Percentiles rank a stretch among this genome's conserved stretches.
phyloP scores from a whole-genome alignment of 352 stramenopile species.

The Phytophthora foliorum region DNA sequence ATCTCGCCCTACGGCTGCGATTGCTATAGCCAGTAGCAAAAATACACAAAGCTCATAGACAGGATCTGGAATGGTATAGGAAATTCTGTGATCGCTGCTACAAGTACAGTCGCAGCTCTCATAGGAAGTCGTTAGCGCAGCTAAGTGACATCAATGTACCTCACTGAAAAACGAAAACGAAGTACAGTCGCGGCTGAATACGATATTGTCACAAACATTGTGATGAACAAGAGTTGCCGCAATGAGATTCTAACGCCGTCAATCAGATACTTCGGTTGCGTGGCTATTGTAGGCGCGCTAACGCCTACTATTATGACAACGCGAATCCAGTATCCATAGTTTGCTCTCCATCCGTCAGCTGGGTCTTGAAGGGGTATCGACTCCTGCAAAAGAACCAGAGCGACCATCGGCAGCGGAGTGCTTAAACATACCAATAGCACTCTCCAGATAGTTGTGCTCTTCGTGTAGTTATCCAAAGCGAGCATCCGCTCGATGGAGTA shows the following conservation, averaged over 20 bases:
- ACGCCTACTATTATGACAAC: not conserved
- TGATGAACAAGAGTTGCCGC: not conserved
- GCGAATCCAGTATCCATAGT: constrained; percentile 13
- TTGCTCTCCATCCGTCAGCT: constrained; percentile 5
- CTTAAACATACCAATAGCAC: not conserved
- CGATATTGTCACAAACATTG: not conserved
- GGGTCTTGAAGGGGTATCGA: constrained; percentile 8
- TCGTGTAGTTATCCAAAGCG: not conserved
- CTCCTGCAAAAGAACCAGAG: not conserved
- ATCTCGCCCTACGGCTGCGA: not conserved
- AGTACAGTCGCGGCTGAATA: not conserved
- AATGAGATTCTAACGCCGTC: not conserved
- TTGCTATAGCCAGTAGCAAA: not conserved
- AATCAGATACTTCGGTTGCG: not conserved
- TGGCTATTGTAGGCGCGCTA: not conserved
- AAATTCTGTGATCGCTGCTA: not conserved
- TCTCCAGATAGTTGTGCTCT: not conserved
- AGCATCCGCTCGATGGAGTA: not conserved
- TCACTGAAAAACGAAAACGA: too few species aligned
- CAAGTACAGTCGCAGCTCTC: not conserved
- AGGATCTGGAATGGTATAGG: not conserved
- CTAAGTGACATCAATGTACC: too few species aligned
- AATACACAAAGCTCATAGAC: not conserved
- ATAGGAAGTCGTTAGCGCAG: too few species aligned
- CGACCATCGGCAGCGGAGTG: constrained; percentile 9